Evolutionary conservation across 257 asterid species (phyloP), one percentile per base, ranked within the genome.

Genomic region (Solanum verrucosum): DNA sequence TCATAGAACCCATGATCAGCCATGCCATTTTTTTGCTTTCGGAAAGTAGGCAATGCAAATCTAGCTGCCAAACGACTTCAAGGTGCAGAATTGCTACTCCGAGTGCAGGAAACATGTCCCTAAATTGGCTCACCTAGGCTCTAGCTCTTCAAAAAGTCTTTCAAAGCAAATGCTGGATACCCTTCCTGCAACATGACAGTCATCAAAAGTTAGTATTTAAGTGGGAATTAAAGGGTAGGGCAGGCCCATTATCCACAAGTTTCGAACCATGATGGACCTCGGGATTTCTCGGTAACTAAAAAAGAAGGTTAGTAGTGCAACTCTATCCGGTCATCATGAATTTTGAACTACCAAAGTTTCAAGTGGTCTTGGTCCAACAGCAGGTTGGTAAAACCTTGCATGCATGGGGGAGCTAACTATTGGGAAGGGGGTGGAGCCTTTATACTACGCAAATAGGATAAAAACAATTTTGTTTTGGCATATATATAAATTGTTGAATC

Each of bases 81-180:
- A 59, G 49, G 14, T 12, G 34, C 75, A 25, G 75, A 38, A 9
- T 35, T 31, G 84, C 84, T 72, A 56, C 88, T 34, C 27, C 65
- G 37, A 35, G 25, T 15, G 85, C 77, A 46, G 78, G 84, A 59
- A 82, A 18, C 42, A 29, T 49, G 70, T 29, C 59, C 70, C 4
- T 18, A 31, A 49, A 82, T 59, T 84, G 75, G 35, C 9, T 42
- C 56, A 56, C 84, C 90, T 94, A 56, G 65, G 65, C 65, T 56
- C 65, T 56, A 95, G 92, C 94, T 90, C 92, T 93, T 92, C 86
- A 97, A 91, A 67, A 93, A 96, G 86, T 96, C 99, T 91, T 92
- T 91, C 86, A 97, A 89, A 49, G 96, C 92, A 90, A 97, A 96
- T 6, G 90, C 90, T 37, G 91, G 93, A 65, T 90, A 91, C 73